These are phyloP conservation scores for Pharus latifolius DNA, from an alignment of 176 grass and related monocot genomes.

Conservation along the genomic window DNA sequence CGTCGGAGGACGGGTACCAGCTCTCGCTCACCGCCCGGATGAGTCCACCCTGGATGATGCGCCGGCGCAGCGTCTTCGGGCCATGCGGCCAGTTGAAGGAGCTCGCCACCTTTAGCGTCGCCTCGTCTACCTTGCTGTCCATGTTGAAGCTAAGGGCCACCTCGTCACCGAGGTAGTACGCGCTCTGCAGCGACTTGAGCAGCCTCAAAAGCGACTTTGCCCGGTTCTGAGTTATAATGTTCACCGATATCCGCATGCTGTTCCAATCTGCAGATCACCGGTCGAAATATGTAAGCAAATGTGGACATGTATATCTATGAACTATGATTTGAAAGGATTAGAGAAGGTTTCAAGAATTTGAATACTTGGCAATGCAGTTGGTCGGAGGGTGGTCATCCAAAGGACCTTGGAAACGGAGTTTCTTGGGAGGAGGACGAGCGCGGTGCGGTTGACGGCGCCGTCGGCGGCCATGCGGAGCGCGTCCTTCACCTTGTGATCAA, in stretches of 20 bases:
- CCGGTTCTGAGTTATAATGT: constrained; percentile 94
- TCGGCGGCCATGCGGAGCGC: constrained; percentile 69
- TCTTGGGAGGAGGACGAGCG: constrained; percentile 67
- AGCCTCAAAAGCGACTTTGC: constrained; percentile 52
- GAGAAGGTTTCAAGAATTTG: neutral
- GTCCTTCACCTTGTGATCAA: constrained; percentile 60
- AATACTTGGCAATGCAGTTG: constrained; percentile 58
- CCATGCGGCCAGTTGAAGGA: constrained; percentile 76
- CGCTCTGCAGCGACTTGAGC: constrained; percentile 43
- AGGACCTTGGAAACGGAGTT: constrained; percentile 55
- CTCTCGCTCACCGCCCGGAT: constrained; percentile 98
- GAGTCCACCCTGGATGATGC: constrained; percentile 91
- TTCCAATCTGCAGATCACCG: constrained; percentile 93
- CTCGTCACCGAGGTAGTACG: constrained; percentile 81
- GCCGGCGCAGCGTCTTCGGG: constrained; percentile 53
- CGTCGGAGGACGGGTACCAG: constrained; percentile 71
- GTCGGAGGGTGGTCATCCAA: constrained; percentile 85
- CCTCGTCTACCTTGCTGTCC: constrained; percentile 85
- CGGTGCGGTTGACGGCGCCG: constrained; percentile 38
- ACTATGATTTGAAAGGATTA: too few relatives aligned
- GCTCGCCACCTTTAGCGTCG: constrained; percentile 48
- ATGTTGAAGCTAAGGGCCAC: constrained; percentile 93
- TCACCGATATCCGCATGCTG: constrained; percentile 80
- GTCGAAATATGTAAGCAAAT: too few relatives aligned
- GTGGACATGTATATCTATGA: too few relatives aligned